Evolutionary conservation across 345 rosid species (phyloP), one percentile per base, ranked within the genome.

Genomic region (Populus ilicifolia): DNA sequence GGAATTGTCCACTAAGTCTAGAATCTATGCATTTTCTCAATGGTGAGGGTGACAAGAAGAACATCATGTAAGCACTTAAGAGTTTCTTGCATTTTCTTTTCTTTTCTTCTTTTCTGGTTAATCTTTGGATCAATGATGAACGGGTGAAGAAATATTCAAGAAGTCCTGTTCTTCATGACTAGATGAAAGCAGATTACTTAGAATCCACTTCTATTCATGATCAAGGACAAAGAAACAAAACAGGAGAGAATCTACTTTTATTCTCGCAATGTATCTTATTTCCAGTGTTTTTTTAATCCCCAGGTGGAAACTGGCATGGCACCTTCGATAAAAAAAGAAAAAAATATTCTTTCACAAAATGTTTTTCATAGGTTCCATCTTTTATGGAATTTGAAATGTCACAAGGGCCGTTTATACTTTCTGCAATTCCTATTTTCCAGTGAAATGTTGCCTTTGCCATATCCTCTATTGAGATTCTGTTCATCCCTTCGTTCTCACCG

Each of bases 1-100:
- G 52, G 71, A 81, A 64, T 63, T 86, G 81, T 25, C 88, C 89
- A 77, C 5, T 0, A 33, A 4, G 5, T 33, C 5, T 33, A 4
- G 36, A 33, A 33, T 33, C 5, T 33, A 33, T 33, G 36, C 36
- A 33, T 33, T 33, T 33, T 33, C 36, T 33, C 36, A 33, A 33
- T 33, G 36, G 36, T 33, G 46, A 83, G 77, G 46, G 70, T 56
- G 27, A 81, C 59, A 36, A 81, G 68, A 33, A 72, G 48, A 63
- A 12, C 52, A 46, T 33, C 35, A 71, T 35, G 23, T 14, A 79
- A 80, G 73, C 71, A 21, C 8, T 67, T 59, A 2, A 0, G 77
- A 75, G 46, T 72, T 85, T 84, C 75, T 75, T 83, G 71, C 89
- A 86, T 85, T 80, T 78, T 77, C 10, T 52, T 72, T 27, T 56